These are phyloP conservation scores for Nicotiana sylvestris DNA, from an alignment of 257 asterid species.

Conservation along the genomic window DNA sequence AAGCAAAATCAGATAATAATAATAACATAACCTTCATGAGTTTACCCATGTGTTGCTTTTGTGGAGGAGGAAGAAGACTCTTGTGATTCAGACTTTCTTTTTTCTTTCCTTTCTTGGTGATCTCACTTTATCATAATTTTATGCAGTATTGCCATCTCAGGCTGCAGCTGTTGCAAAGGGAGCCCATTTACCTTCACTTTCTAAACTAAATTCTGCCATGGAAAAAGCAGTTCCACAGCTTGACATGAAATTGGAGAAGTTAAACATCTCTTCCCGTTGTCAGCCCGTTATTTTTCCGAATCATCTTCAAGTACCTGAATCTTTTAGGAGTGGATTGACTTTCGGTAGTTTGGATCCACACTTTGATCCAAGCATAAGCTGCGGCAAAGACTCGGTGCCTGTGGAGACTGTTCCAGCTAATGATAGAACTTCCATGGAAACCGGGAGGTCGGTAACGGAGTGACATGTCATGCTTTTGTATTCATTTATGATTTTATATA, in stretches of 20 bases:
- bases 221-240: conserved; percentile 27
- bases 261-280: conserved; percentile 17
- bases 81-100: not conserved
- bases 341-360: conserved; percentile 54
- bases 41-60: not conserved
- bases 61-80: not conserved
- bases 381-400: conserved; percentile 13
- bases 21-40: not conserved
- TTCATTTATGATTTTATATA: not conserved
- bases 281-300: conserved; percentile 52
- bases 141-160: conserved; percentile 32
- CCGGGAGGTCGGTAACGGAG: conserved; percentile 24
- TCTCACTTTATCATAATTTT: conserved; percentile 10
- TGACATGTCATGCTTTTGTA: not conserved
- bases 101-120: not conserved
- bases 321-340: conserved; percentile 33
- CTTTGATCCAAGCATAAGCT: conserved; percentile 16
- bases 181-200: conserved; percentile 21
- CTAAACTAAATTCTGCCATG: conserved; percentile 19
- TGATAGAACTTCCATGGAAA: conserved; percentile 30
- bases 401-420: conserved; percentile 19
- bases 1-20: not conserved
- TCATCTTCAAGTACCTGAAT: conserved; percentile 58
- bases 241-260: conserved; percentile 34
- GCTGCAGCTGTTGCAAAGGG: conserved; percentile 20